Conservation (phyloP, 495 filamentous ascomycete species). For the Penicillium steckii region DNA sequence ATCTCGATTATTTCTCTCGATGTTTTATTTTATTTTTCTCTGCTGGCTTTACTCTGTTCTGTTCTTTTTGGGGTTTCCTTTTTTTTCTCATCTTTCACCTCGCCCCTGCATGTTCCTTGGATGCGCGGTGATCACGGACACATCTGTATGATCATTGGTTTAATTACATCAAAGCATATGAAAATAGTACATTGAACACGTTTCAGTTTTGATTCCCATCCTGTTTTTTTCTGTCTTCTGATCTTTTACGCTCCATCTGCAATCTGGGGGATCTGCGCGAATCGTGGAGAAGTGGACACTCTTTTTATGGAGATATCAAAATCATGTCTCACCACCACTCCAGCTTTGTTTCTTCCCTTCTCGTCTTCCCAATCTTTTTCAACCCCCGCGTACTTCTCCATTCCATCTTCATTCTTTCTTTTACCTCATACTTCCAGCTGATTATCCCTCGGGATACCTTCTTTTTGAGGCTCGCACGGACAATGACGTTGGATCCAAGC, state of each 20-base stretch:
- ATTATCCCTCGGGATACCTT: neutral
- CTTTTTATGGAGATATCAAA: neutral
- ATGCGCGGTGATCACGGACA: neutral
- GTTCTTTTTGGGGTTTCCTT: neutral
- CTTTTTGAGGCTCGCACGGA: neutral
- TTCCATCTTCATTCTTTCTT: neutral
- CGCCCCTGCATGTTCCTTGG: neutral
- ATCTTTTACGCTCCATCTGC: neutral
- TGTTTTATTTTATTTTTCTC: neutral
- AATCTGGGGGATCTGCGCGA: neutral
- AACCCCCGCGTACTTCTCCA: neutral
- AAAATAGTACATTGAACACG: neutral
- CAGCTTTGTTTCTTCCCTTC: neutral
- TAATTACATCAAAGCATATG: neutral
- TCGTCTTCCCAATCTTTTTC: neutral
- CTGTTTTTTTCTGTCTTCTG: neutral
- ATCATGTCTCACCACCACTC: no score
- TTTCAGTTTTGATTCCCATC: neutral
- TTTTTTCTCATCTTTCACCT: neutral
- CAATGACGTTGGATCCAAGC: neutral
- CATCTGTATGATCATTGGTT: slow-evolving; percentile 5
- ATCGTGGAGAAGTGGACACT: slow-evolving; percentile 2
- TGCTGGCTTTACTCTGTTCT: neutral
- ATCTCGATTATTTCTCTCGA: neutral
- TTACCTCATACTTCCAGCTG: neutral